Conservation (phyloP, 2,329 filamentous ascomycete species). For the Verticillium nonalfalfae region DNA sequence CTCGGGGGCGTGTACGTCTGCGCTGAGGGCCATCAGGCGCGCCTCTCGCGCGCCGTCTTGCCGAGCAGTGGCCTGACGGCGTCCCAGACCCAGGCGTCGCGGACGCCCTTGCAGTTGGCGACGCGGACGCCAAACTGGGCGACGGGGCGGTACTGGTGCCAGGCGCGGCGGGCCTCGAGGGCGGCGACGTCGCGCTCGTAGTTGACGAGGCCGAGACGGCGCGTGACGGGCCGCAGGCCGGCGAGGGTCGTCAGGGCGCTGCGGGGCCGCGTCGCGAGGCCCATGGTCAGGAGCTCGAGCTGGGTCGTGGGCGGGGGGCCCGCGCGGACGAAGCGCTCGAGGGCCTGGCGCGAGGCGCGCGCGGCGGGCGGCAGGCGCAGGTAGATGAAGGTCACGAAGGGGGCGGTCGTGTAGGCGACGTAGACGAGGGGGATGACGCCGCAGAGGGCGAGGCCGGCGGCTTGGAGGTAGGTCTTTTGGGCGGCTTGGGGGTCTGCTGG, state of each 20-base stretch:
- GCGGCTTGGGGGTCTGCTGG: background rate
- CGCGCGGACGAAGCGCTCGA: conserved; percentile 44
- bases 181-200: conserved; percentile 26
- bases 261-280: conserved; percentile 47
- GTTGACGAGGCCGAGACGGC: conserved; percentile 33
- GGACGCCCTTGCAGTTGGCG: conserved; percentile 20
- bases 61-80: conserved; percentile 25
- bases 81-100: conserved; percentile 35
- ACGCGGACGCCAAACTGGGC: conserved; percentile 31
- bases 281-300: conserved; percentile 50
- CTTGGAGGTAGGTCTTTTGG: background rate
- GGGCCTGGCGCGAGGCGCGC: conserved; percentile 49
- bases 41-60: conserved; percentile 11
- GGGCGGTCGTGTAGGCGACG: conserved; percentile 57
- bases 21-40: background rate
- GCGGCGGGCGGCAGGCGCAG: conserved; percentile 62
- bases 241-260: conserved; percentile 34
- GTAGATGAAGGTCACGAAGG: conserved; percentile 68
- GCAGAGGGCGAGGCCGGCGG: conserved; percentile 35
- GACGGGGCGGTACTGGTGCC: conserved; percentile 34
- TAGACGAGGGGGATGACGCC: conserved; percentile 60
- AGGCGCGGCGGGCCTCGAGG: conserved; percentile 26
- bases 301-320: conserved; percentile 34
- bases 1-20: no score
- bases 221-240: conserved; percentile 22